phyloP scores from a whole-genome alignment of 331 rosid species.

The Rosa hybrid region DNA sequence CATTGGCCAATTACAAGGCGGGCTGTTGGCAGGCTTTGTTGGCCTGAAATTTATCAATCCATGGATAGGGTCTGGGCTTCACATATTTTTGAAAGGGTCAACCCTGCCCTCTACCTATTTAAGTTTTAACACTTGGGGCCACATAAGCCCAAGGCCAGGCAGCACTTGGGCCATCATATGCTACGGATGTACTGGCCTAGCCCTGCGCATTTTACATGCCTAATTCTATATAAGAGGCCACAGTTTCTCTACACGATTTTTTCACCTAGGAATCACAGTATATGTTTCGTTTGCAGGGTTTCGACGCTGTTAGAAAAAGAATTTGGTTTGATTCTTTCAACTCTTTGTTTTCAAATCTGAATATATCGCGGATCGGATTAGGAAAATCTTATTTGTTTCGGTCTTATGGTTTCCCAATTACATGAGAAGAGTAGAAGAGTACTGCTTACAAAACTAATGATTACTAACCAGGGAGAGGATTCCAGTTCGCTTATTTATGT shows the following conservation, averaged over 20 bases:
- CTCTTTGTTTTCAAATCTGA: not conserved
- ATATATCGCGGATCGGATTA: not conserved
- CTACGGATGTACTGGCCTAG: too few species aligned
- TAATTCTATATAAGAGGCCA: not conserved
- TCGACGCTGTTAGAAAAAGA: not conserved
- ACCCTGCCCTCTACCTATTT: too few species aligned
- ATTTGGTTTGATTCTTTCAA: not conserved
- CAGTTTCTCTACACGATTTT: not conserved
- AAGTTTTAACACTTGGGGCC: too few species aligned
- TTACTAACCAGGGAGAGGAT: not conserved
- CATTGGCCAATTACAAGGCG: too few species aligned
- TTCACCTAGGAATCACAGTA: not conserved
- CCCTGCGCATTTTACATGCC: too few species aligned
- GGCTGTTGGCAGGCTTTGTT: too few species aligned
- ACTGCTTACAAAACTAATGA: not conserved
- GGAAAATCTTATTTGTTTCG: not conserved
- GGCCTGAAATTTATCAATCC: too few species aligned
- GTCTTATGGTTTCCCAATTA: not conserved
- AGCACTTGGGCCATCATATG: too few species aligned
- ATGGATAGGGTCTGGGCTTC: too few species aligned
- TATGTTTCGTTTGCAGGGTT: not conserved
- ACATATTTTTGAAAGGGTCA: too few species aligned
- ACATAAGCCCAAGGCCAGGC: too few species aligned
- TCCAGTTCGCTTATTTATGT: not conserved
- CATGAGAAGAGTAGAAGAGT: not conserved